Evolutionary conservation across 768 basidiomycete species (phyloP).

Genomic region (Lactarius akahatsu): DNA sequence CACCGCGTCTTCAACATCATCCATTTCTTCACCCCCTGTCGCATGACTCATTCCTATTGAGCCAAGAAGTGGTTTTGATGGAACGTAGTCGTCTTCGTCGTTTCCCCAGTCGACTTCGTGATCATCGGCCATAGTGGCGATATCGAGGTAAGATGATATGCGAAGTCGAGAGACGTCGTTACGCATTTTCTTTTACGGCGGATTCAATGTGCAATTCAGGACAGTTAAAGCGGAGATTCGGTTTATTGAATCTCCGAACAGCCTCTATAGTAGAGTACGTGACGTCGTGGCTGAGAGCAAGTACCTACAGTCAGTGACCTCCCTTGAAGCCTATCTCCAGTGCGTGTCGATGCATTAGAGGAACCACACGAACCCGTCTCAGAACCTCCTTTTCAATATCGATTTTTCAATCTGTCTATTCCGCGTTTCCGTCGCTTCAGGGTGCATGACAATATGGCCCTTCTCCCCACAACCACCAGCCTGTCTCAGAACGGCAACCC

Average conservation of each 20-base stretch:
- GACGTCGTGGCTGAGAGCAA: not conserved
- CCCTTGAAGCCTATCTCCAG: not conserved
- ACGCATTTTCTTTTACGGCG: not conserved
- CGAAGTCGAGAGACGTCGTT: conserved; percentile 17
- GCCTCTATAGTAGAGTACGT: conserved; percentile 7
- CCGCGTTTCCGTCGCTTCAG: conserved; percentile 29
- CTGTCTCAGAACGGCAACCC: conserved; percentile 26
- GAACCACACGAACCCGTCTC: conserved; percentile 1
- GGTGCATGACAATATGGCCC: conserved; percentile 31
- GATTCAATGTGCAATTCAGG: not conserved
- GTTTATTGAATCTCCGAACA: conserved; percentile 10
- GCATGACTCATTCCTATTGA: conserved; percentile 28
- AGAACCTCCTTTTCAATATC: conserved; percentile 5
- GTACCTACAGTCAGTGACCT: not conserved
- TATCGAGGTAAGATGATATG: conserved; percentile 24
- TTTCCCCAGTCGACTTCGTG: conserved; percentile 70
- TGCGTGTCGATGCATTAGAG: conserved; percentile 19
- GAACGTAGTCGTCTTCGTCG: conserved; percentile 43
- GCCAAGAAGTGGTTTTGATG: conserved; percentile 21
- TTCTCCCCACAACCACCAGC: conserved; percentile 33
- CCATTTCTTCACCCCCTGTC: conserved; percentile 30
- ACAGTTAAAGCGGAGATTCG: conserved; percentile 18
- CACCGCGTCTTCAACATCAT: conserved; percentile 60
- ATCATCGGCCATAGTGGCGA: conserved; percentile 59
- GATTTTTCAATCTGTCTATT: conserved; percentile 27